Conservation (phyloP, 805 yeast species). For the Citeromyces nyonsensis region DNA sequence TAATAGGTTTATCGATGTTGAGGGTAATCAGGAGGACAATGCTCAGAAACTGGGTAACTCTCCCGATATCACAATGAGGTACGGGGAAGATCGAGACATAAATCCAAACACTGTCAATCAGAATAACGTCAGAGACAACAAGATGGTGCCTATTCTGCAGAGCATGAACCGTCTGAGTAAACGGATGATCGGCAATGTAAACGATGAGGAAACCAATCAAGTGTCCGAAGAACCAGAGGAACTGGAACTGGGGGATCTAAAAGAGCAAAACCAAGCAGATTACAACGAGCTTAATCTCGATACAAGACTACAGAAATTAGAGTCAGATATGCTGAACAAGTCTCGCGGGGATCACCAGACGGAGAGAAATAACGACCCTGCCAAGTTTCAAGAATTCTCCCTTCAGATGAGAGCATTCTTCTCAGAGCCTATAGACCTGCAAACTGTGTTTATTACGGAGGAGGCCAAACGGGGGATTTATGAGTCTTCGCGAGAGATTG, state of each 20-base stretch:
- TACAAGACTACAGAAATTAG: slow-evolving; percentile 1
- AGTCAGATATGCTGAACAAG: not conserved
- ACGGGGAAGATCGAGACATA: no score
- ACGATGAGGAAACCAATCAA: slow-evolving; percentile 4
- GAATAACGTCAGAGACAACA: slow-evolving; percentile 43
- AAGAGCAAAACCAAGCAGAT: slow-evolving; percentile 26
- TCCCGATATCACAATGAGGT: slow-evolving; percentile 85
- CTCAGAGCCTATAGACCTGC: no score
- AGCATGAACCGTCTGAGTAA: slow-evolving; percentile 84
- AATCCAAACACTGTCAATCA: no score
- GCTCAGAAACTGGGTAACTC: slow-evolving; percentile 60
- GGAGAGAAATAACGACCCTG: no score
- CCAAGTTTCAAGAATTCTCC: no score
- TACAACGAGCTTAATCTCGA: slow-evolving; percentile 30
- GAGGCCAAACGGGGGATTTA: slow-evolving; percentile 16
- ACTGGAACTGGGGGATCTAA: slow-evolving; percentile 33
- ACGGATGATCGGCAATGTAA: slow-evolving; percentile 51
- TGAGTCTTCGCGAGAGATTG: slow-evolving; percentile 26
- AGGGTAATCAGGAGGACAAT: slow-evolving; percentile 72
- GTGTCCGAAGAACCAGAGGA: slow-evolving; percentile 19
- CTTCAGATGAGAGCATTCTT: no score
- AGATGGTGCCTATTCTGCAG: slow-evolving; percentile 59
- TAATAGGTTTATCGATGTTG: slow-evolving; percentile 67
- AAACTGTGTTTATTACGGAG: slow-evolving; percentile 9
- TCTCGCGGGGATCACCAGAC: no score